Base-by-base conservation (phyloP, 2,329 filamentous ascomycete genomes). In the Neopestalotiopsis rosae region DNA sequence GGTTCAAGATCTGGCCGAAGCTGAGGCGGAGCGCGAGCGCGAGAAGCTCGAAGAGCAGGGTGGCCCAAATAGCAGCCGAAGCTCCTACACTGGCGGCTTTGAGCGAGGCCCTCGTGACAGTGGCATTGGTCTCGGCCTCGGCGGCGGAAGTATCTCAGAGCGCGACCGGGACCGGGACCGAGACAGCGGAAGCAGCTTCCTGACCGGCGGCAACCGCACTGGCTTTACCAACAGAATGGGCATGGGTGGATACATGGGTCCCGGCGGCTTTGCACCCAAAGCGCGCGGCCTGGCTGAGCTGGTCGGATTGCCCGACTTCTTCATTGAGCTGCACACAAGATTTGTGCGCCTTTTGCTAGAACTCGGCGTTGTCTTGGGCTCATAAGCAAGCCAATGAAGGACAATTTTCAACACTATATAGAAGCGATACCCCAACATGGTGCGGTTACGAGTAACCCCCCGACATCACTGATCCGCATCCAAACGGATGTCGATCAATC, bases 221-320 rank as follows among this genome's bases (percentile, higher is more conserved):
- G 87, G 87, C 52, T 85, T 90, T 20, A 42, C 68, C 52, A 52
- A 67, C 28, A 38, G 67, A 2, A 68, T 68, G 63, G 69, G 89
- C 38, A 89, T 89, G 84, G 87, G 86, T 34, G 84, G 84, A 63
- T 87, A 82, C 4, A 83, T 83, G 74, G 81, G 85, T 0, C 88
- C 87, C 20, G 85, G 86, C 59, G 87, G 86, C 40, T 85, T 88
- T 38, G 83, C 86, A 28, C 82, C 87, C 57, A 89, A 87, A 72
- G 85, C 89, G 52, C 85, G 88, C 56, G 89, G 90, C 2, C 80
- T 92, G 63, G 88, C 90, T 0, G 90, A 92, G 79, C 82, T 92
- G 56, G 88, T 91, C 34, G 90, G 90, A 24, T 81, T 89, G 73
- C 89, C 90, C 4, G 90, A 92, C 75, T 90, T 92, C 74, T 92